phyloP scores from a whole-genome alignment of 1,139 yeast species.

The Nakaseomyces nivariensis region DNA sequence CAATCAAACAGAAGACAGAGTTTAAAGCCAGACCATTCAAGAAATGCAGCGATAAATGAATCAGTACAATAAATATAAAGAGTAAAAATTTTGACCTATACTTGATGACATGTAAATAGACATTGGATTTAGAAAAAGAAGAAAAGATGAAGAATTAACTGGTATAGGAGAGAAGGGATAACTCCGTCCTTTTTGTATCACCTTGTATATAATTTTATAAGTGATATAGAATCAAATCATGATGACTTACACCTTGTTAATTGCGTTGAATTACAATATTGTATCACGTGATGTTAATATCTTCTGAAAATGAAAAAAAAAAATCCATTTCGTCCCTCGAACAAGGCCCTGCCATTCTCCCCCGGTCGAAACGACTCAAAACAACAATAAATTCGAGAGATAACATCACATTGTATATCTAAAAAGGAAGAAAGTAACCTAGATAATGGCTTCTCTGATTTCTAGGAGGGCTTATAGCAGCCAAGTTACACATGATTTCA shows the following conservation, averaged over 20 bases:
- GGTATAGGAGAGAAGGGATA: no score
- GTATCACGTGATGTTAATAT: no score
- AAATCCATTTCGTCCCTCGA: no score
- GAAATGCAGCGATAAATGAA: conserved; percentile 2
- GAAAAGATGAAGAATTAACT: no score
- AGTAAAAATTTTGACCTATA: not conserved
- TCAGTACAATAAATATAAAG: not conserved
- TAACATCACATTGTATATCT: no score
- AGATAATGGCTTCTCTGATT: not conserved
- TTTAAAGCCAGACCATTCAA: conserved; percentile 7
- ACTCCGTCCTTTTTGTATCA: no score
- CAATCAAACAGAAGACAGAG: conserved; percentile 33
- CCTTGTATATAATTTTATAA: no score
- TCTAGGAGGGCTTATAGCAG: conserved; percentile 11
- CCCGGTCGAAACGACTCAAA: not conserved
- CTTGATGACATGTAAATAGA: not conserved
- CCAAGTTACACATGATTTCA: conserved; percentile 19
- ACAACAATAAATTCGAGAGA: not conserved
- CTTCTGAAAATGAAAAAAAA: no score
- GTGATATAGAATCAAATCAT: no score
- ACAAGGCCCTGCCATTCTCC: not conserved
- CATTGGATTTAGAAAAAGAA: not conserved
- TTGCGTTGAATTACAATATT: no score
- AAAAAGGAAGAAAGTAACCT: no score
- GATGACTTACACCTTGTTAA: no score